Conservation (phyloP, 2,329 filamentous ascomycete species). For the Exophiala lecanii-corni region DNA sequence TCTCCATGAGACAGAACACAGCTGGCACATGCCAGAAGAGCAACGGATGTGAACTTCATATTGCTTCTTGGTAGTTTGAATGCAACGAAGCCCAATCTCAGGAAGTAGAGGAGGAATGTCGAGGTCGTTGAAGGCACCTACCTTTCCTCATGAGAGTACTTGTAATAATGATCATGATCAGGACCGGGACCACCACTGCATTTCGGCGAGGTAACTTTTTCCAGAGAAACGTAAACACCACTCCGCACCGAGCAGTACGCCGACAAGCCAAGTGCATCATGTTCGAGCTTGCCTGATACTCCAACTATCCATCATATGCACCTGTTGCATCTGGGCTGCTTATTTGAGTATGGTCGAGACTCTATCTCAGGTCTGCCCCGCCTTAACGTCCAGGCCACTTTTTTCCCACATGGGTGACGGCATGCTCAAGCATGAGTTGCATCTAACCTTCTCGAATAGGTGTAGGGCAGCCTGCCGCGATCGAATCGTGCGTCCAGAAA, state of each 20-base stretch:
- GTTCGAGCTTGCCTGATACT: background rate
- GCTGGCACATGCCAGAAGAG: slow-evolving; percentile 40
- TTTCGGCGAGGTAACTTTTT: background rate
- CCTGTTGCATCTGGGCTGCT: background rate
- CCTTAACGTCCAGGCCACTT: background rate
- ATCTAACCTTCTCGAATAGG: background rate
- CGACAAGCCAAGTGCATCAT: background rate
- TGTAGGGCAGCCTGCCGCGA: background rate
- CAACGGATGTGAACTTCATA: slow-evolving; percentile 24
- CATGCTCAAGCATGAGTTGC: background rate
- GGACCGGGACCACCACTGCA: too few relatives aligned
- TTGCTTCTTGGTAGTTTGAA: too few relatives aligned
- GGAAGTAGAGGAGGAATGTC: background rate
- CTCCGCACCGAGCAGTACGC: background rate
- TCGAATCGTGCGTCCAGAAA: background rate
- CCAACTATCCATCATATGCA: slow-evolving; percentile 1
- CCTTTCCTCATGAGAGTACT: background rate
- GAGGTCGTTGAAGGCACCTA: background rate
- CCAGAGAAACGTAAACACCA: background rate
- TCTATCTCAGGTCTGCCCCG: background rate
- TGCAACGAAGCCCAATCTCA: too few relatives aligned
- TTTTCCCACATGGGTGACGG: background rate
- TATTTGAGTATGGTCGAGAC: background rate
- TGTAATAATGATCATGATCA: background rate
- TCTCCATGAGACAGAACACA: slow-evolving; percentile 56